Base-by-base conservation (phyloP, 2,329 filamentous ascomycete species). In the Colletotrichum shisoi region DNA sequence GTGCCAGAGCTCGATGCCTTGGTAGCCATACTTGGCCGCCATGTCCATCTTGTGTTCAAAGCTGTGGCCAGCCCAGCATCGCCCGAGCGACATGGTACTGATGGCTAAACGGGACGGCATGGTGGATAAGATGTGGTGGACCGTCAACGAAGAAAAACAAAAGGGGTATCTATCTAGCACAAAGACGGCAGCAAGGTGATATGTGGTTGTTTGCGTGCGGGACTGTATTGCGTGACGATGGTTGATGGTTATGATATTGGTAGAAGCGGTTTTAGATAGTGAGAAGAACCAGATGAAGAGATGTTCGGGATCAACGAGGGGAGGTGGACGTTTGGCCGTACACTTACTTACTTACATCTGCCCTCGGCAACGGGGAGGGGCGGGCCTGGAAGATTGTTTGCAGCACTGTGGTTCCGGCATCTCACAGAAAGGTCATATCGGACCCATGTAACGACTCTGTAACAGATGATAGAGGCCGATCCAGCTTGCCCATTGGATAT, bases 81-180 rank as follows among this genome's bases (percentile, higher is more conserved):
- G 87, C 48, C 91, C 91, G 1, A 94, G 83, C 56, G 90, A 93
- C 84, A 93, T 91, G 69, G 90, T 91, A 65, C 88, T 88, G 74
- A 94, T 93, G 45, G 84, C 90, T 70, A 89, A 84, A 70, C 83
- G 84, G 76, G 83, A 87, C 69, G 83, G 74, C 83, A 85, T 85
- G 37, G 66, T 78, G 71, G 39, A 31, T 19, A 34, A 15, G 11
- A 44, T 48, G 53, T 46, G 39, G 27, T 17, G n/a, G 4, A 1
- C 27, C 21, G 15, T 54, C 11, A 13, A 44, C 24, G 40, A 27
- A 44, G 13, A 15, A 54, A 44, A 39, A 21, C n/a, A 61, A 44
- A 44, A 40, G 44, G 48, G 46, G 57, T 53, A 52, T 60, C 39
- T 62, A 53, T 40, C 46, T 31, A 42, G 27, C 5, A 21, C 9